These are phyloP conservation scores for Scutellaria minor DNA, from an alignment of 257 asterid species.

Conservation along the genomic window DNA sequence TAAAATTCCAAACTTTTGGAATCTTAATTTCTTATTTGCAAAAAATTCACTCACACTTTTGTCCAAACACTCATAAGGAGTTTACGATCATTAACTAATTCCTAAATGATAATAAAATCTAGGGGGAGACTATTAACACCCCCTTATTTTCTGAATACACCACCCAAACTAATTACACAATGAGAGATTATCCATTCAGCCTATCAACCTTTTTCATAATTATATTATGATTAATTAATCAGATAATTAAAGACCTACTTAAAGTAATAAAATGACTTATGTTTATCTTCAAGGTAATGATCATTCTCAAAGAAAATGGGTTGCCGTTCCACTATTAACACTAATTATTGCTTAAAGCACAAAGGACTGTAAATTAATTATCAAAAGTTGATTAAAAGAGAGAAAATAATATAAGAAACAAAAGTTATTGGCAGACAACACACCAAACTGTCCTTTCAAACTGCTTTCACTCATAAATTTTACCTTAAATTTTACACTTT, in stretches of 20 bases:
- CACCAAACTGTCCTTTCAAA: conserved; percentile 5
- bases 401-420: background rate
- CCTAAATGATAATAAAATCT: too few relatives aligned
- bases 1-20: too few relatives aligned
- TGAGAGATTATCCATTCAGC: too few relatives aligned
- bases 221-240: conserved; percentile 8
- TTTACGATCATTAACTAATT: too few relatives aligned
- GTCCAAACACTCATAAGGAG: too few relatives aligned
- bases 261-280: background rate
- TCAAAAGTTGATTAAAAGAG: background rate
- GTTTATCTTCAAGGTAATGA: conserved; percentile 30
- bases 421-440: conserved; percentile 39
- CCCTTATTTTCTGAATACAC: too few relatives aligned
- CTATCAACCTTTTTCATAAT: conserved; percentile 20
- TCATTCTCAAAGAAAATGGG: conserved; percentile 28
- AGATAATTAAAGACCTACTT: conserved; percentile 24
- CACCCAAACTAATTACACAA: too few relatives aligned
- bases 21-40: too few relatives aligned
- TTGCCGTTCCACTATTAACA: conserved; percentile 1
- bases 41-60: too few relatives aligned
- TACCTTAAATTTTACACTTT: conserved; percentile 17
- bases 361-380: conserved; percentile 7
- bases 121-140: too few relatives aligned
- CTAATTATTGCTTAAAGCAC: conserved; percentile 3
- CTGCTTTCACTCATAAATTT: conserved; percentile 18